A percentile compares a stretch with the other conserved stretches of the same genome.
These are phyloP conservation scores for Apiospora aurea DNA, from an alignment of 2,329 filamentous ascomycete species.

Conservation along the genomic window DNA sequence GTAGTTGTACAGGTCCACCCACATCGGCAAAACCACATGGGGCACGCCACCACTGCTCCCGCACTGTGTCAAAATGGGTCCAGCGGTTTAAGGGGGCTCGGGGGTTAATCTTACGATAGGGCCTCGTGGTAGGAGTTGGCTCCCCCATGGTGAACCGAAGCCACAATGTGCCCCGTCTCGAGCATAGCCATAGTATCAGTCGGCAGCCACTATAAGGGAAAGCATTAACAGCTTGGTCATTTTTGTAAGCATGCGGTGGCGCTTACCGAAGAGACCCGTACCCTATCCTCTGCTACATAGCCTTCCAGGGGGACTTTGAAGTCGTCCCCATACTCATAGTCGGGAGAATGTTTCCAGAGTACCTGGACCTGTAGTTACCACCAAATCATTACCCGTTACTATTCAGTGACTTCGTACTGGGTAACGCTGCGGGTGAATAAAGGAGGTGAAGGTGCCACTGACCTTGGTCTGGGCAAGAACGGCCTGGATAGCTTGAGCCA, in stretches of 20 bases:
- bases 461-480: background rate
- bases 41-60: constrained; percentile 25
- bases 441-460: background rate
- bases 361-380: constrained; percentile 37
- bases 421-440: background rate
- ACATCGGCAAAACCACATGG: constrained; percentile 26
- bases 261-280: background rate
- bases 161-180: constrained; percentile 22
- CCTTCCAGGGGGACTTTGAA: background rate
- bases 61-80: background rate
- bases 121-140: constrained; percentile 28
- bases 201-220: too few species aligned
- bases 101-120: constrained; percentile 17
- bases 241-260: background rate
- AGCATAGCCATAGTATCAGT: constrained; percentile 23
- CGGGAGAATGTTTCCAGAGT: constrained; percentile 40
- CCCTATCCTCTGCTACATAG: background rate
- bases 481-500: constrained; percentile 37
- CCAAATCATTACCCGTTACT: too few species aligned
- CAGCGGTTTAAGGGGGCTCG: background rate
- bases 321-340: background rate
- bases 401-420: too few species aligned
- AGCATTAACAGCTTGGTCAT: too few species aligned
- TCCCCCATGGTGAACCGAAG: constrained; percentile 28
- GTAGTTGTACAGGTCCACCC: constrained; percentile 28